A percentile compares a stretch with the other conserved stretches of the same genome.
These are phyloP conservation scores for Camelina laxa DNA, from an alignment of 345 rosid genomes.

Conservation along the genomic window DNA sequence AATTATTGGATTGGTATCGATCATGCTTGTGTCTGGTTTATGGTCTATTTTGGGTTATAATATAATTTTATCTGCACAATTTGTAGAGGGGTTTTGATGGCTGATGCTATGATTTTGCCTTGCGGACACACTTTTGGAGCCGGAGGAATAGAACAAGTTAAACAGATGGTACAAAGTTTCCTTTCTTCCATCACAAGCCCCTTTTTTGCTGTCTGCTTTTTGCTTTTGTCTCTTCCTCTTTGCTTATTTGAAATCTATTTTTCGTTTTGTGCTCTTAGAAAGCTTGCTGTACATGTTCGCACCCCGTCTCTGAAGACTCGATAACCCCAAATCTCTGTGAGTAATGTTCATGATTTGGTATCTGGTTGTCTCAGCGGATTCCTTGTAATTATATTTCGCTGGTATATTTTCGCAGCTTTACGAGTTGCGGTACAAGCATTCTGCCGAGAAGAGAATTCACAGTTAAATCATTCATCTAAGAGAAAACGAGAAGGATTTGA, in stretches of 20 bases:
- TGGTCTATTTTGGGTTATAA: background rate
- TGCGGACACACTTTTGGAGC: conserved; percentile 94
- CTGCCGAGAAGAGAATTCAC: conserved; percentile 72
- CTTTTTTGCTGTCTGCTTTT: background rate
- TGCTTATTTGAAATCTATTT: conserved; percentile 28
- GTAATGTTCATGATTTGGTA: conserved; percentile 37
- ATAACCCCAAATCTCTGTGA: conserved; percentile 84
- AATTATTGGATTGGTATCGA: background rate
- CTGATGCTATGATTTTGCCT: conserved; percentile 91
- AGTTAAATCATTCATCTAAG: conserved; percentile 62
- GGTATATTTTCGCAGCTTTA: conserved; percentile 55
- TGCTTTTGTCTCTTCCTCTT: background rate
- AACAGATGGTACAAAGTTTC: conserved; percentile 54
- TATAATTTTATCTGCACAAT: conserved; percentile 3
- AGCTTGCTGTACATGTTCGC: conserved; percentile 79
- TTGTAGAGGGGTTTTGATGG: conserved; percentile 79
- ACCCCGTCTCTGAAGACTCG: conserved; percentile 68
- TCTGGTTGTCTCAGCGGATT: conserved; percentile 5
- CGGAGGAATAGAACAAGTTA: conserved; percentile 74
- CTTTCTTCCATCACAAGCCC: conserved; percentile 36
- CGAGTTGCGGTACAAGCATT: conserved; percentile 87
- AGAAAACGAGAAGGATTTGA: conserved; percentile 86
- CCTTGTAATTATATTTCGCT: conserved; percentile 12
- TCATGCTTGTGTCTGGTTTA: background rate
- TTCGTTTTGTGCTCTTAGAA: conserved; percentile 29